Evolutionary conservation across 305 asterid genomes (phyloP).

Genomic region (Solanum hybrid): DNA sequence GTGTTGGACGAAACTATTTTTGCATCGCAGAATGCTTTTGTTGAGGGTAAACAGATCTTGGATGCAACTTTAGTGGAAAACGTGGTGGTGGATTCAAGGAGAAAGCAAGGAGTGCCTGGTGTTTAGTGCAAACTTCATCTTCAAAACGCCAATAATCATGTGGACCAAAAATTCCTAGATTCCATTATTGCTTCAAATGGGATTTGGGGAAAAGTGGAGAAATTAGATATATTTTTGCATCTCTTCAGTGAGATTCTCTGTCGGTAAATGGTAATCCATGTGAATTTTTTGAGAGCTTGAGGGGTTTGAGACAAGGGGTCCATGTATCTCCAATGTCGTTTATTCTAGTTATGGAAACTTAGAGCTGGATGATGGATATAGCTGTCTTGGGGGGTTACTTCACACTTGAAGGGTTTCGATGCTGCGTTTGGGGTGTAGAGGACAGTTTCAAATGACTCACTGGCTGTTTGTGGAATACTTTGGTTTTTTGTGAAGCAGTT

Average conservation of each 20-base stretch:
- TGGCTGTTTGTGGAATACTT: background rate
- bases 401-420: background rate
- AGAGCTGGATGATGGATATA: background rate
- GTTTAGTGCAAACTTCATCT: background rate
- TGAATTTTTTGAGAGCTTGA: background rate
- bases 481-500: background rate
- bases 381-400: background rate
- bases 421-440: background rate
- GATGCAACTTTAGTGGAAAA: background rate
- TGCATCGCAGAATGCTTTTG: background rate
- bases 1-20: background rate
- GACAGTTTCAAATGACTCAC: background rate
- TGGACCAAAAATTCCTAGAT: background rate
- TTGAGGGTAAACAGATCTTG: background rate
- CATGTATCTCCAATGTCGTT: background rate
- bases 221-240: background rate
- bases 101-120: background rate
- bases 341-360: background rate
- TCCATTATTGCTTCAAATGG: background rate
- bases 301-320: background rate
- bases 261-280: background rate
- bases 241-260: background rate
- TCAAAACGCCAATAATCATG: background rate
- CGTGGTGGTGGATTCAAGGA: background rate
- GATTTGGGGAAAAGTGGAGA: background rate